Conservation (phyloP, 306 rosid genomes). For the Begonia peltatifolia region DNA sequence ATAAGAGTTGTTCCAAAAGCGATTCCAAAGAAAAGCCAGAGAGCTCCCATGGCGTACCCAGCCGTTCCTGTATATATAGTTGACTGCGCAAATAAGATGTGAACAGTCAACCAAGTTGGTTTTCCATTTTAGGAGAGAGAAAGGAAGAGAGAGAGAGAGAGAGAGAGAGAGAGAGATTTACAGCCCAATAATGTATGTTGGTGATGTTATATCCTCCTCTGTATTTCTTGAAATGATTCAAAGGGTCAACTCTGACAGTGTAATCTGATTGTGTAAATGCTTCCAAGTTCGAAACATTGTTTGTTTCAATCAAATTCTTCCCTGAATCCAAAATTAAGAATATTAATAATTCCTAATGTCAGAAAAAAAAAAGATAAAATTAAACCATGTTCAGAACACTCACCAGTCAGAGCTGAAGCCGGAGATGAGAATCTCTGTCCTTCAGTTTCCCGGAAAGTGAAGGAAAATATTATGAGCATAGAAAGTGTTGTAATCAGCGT, state of each 20-base stretch:
- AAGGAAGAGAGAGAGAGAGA: constrained; percentile 8
- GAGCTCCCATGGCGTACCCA: constrained; percentile 53
- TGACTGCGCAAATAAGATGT: constrained; percentile 26
- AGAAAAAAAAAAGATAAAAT: too few species aligned
- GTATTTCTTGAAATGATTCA: constrained; percentile 34
- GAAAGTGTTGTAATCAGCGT: too few species aligned
- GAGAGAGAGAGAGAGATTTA: constrained; percentile 21
- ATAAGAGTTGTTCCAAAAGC: constrained; percentile 22
- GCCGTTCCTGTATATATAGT: constrained; percentile 49
- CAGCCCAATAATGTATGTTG: constrained; percentile 74
- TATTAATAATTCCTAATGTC: neutral
- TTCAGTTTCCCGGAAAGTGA: neutral
- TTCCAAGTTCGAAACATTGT: constrained; percentile 13
- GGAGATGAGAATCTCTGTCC: neutral
- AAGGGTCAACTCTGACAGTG: constrained; percentile 54
- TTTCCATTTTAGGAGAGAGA: neutral
- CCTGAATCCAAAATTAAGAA: constrained; percentile 2
- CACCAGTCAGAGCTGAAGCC: neutral
- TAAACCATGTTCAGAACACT: neutral
- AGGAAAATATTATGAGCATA: neutral
- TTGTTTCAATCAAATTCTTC: constrained; percentile 16
- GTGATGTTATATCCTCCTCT: constrained; percentile 61
- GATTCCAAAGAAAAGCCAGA: constrained; percentile 60
- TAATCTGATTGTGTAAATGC: constrained; percentile 12
- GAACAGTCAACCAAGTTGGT: constrained; percentile 1